Conservation (phyloP, 2,329 filamentous ascomycete genomes). For the Botryotinia narcissicola region DNA sequence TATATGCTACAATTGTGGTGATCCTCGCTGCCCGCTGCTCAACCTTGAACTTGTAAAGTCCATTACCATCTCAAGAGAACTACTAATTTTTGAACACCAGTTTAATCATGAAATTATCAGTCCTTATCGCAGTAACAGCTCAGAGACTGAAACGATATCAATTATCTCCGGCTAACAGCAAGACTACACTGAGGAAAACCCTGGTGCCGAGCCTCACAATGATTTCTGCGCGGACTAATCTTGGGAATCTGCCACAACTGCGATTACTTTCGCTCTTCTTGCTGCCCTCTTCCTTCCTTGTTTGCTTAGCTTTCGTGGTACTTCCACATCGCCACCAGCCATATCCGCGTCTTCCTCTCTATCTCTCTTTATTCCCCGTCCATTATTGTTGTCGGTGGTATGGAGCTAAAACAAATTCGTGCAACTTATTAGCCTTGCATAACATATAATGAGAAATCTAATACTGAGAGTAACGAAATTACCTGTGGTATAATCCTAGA, state of each 20-base stretch:
- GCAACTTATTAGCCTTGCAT: not conserved
- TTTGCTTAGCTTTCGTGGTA: not conserved
- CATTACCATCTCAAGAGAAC: not conserved
- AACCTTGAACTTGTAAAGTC: not conserved
- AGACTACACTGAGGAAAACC: no score
- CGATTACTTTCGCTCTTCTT: not conserved
- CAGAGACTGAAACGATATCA: not conserved
- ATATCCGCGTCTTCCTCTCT: not conserved
- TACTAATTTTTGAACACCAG: rapidly evolving
- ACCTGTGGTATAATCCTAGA: not conserved
- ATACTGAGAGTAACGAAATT: not conserved
- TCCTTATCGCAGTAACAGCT: not conserved
- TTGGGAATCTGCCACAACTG: no score
- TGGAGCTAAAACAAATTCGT: not conserved
- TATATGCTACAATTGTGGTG: not conserved
- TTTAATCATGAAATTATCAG: not conserved
- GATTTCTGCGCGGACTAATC: not conserved
- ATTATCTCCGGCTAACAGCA: not conserved
- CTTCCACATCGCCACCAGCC: not conserved
- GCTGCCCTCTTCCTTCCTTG: not conserved
- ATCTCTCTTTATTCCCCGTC: not conserved
- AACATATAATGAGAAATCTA: no score
- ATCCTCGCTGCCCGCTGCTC: not conserved
- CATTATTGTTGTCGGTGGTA: not conserved
- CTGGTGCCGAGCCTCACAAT: not conserved